Percentiles rank a stretch among this genome's conserved stretches.
Evolutionary conservation across 192 early-diverging fungal genomes (phyloP).

Genomic region (Kickxella alabastrina): DNA sequence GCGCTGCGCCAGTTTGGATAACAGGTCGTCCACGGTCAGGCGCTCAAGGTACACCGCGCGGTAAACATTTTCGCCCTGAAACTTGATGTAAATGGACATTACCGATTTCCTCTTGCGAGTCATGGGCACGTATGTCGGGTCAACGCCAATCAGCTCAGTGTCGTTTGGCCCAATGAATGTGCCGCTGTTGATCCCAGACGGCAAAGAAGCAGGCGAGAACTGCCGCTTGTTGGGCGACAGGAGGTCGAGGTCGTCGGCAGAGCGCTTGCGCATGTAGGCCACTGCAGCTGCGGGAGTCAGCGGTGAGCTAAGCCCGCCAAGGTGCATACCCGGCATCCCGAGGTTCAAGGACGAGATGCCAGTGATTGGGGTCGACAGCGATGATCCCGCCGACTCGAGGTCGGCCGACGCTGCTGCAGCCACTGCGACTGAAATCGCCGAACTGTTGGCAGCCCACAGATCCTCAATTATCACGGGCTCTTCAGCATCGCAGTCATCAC

Average conservation of each 20-base stretch:
- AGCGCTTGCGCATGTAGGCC: constrained; percentile 45
- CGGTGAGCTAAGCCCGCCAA: constrained; percentile 19
- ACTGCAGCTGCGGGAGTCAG: constrained; percentile 11
- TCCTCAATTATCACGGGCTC: constrained; percentile 43
- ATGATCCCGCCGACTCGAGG: constrained; percentile 18
- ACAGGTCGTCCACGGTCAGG: constrained; percentile 52
- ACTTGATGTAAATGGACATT: constrained; percentile 56
- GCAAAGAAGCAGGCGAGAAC: constrained; percentile 27
- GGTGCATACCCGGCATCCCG: constrained; percentile 24
- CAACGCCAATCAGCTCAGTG: constrained; percentile 49
- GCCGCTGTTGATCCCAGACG: constrained; percentile 4
- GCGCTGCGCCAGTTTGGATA: constrained; percentile 50
- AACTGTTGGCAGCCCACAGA: constrained; percentile 21
- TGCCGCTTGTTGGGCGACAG: constrained; percentile 38
- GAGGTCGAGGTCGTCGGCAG: constrained; percentile 31
- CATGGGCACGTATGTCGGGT: constrained; percentile 63
- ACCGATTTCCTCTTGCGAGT: constrained; percentile 36
- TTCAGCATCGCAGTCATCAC: constrained; percentile 53
- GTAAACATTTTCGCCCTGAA: constrained; percentile 55
- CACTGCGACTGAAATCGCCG: constrained; percentile 5
- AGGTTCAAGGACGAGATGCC: constrained; percentile 34
- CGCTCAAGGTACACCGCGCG: constrained; percentile 65
- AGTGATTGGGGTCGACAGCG: constrained; percentile 11
- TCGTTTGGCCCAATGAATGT: constrained; percentile 15
- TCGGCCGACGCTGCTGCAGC: constrained; percentile 9